Evolutionary conservation across 305 asterid species (phyloP).

Genomic region (Euphrasia arctica): DNA sequence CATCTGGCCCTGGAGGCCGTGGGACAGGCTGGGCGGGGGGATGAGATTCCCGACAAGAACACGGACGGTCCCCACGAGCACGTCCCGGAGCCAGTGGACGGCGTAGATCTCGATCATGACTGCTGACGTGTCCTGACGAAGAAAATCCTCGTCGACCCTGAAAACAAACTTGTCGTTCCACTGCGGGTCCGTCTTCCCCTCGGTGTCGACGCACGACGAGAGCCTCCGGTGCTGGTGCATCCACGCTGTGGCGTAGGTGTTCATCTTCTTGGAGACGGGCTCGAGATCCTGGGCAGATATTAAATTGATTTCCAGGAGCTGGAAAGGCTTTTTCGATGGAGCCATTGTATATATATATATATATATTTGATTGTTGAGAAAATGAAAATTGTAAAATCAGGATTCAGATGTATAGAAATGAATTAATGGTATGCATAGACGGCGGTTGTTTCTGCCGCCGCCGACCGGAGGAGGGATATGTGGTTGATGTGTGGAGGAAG

Average conservation of each 20-base stretch:
- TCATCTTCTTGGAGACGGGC: constrained; percentile 64
- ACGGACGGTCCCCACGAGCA: constrained; percentile 81
- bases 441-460: no score
- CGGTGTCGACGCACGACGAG: constrained; percentile 57
- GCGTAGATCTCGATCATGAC: constrained; percentile 75
- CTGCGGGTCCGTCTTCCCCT: constrained; percentile 67
- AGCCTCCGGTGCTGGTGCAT: constrained; percentile 62
- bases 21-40: constrained; percentile 46
- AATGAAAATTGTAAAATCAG: no score
- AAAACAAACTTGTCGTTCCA: constrained; percentile 96
- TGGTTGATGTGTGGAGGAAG: no score
- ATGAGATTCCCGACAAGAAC: constrained; percentile 84
- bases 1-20: constrained; percentile 37
- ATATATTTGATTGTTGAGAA: neutral
- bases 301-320: constrained; percentile 77
- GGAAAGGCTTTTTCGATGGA: constrained; percentile 53
- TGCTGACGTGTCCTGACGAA: constrained; percentile 69
- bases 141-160: constrained; percentile 84
- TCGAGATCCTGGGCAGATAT: constrained; percentile 95
- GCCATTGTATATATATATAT: constrained; percentile 31
- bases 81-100: constrained; percentile 60
- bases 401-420: no score
- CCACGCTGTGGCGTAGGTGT: constrained; percentile 88
- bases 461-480: no score
- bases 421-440: neutral